Evolutionary conservation across 768 basidiomycete species (phyloP), one percentile per base, ranked within the genome.

Genomic region (Russula dissimulans): DNA sequence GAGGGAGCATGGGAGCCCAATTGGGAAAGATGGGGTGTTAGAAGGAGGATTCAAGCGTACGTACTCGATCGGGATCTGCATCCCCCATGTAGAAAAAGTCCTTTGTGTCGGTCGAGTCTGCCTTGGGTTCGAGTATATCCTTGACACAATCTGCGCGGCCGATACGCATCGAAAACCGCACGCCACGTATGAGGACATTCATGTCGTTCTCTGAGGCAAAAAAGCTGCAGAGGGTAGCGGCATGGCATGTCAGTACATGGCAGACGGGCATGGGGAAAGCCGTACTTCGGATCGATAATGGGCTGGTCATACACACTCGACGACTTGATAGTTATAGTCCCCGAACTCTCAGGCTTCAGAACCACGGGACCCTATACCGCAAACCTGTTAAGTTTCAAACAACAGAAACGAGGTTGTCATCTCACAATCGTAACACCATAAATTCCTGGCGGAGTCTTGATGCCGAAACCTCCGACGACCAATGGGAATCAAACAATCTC

Each of bases 191-290:
- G 22, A 65, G 55, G 36, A 56, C 39, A 5, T 54, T 50, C 61
- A 63, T 48, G 14, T 65, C 64, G 5, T 65, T 65, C 4, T 63
- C 56, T 8, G 62, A 54, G 18, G 61, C 56, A 49, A 65, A 63
- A 53, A 59, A 61, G 47, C 64, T 65, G 42, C 44, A 12, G 5
- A 38, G 17, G 38, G 15, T 2, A 26, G 22, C 22, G 22, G 22
- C 22, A 2, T 26, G 22, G 15, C 29, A 44, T 15, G 44, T 60
- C 45, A 54, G 51, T 4, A 10, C 6, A 48, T 12, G 41, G 12
- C 31, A 12, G 10, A 31, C n/a, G 29, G 44, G 12, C 31, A 34
- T 4, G 6, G 17, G 2, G 31, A 22, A 38, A n/a, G 7, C 42
- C 61, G 39, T 49, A 62, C 61, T 62, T 62, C 17, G 63, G 63